Evolutionary conservation across 148 eudicot genomes (phyloP).

Genomic region (Agrostemma githago): DNA sequence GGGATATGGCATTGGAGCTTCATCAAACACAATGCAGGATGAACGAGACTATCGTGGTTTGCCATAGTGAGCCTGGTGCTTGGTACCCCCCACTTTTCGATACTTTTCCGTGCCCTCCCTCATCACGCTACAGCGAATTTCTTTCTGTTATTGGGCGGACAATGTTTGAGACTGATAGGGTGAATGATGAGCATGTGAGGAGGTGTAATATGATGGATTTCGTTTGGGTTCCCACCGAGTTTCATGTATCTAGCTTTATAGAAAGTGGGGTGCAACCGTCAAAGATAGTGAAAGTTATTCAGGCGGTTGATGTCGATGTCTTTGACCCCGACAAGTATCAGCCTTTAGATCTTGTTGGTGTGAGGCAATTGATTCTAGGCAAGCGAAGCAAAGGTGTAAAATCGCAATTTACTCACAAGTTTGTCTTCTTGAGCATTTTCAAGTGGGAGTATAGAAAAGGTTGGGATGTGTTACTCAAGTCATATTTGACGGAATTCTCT

Average conservation of each 20-base stretch:
- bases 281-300: not conserved
- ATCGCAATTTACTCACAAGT: no score
- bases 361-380: not conserved
- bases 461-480: slow-evolving; percentile 66
- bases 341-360: not conserved
- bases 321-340: not conserved
- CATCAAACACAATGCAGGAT: not conserved
- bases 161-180: not conserved
- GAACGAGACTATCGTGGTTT: not conserved
- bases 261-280: not conserved
- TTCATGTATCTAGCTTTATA: not conserved
- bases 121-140: not conserved
- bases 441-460: slow-evolving; percentile 87
- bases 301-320: not conserved
- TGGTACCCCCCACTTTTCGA: not conserved
- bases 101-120: not conserved
- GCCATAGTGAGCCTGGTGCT: not conserved
- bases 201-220: not conserved
- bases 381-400: not conserved
- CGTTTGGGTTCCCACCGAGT: not conserved
- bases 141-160: not conserved
- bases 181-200: not conserved
- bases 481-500: slow-evolving; percentile 35
- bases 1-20: not conserved
- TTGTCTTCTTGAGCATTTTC: slow-evolving; percentile 27